These are phyloP conservation scores for Phellopilus nigrolimitatus DNA, from an alignment of 1,284 basidiomycete genomes.

Conservation along the genomic window DNA sequence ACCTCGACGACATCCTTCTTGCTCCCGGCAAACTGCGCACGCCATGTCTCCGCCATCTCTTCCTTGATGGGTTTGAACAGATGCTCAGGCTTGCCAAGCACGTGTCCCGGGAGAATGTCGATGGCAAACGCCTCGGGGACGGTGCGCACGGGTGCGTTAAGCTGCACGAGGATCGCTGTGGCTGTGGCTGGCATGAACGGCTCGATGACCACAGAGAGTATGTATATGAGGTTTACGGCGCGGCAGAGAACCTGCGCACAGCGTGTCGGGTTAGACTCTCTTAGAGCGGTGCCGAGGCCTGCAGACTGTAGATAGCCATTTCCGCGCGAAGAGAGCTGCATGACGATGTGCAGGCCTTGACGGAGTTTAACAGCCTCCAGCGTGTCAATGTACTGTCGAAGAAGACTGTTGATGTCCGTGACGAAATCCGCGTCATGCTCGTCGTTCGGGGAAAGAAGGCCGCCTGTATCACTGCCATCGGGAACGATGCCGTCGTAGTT, in stretches of 20 bases:
- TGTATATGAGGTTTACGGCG: constrained; percentile 91
- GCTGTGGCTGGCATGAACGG: constrained; percentile 97
- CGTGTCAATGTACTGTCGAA: constrained; percentile 79
- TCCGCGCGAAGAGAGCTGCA: constrained; percentile 89
- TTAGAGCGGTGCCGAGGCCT: constrained; percentile 87
- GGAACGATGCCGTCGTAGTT: constrained; percentile 84
- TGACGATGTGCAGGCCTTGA: constrained; percentile 80
- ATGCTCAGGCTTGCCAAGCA: constrained; percentile 82
- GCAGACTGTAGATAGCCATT: constrained; percentile 94
- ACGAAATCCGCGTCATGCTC: constrained; percentile 75
- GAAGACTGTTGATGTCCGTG: constrained; percentile 72
- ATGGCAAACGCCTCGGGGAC: constrained; percentile 66
- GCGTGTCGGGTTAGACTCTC: constrained; percentile 75
- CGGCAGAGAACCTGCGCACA: constrained; percentile 90
- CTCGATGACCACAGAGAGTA: constrained; percentile 80
- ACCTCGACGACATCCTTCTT: constrained; percentile 34
- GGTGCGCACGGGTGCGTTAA: constrained; percentile 84
- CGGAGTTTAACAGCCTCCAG: constrained; percentile 95
- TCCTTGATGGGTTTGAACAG: constrained; percentile 95
- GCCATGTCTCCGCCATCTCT: constrained; percentile 83
- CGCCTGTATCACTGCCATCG: constrained; percentile 65
- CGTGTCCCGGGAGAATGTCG: constrained; percentile 87
- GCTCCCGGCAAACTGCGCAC: constrained; percentile 74
- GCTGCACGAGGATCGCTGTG: constrained; percentile 77
- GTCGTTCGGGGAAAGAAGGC: constrained; percentile 65